Evolutionary conservation across 1,139 yeast species (phyloP), one percentile per base, ranked within the genome.

Genomic region (Trichomonascaceae sp.): DNA sequence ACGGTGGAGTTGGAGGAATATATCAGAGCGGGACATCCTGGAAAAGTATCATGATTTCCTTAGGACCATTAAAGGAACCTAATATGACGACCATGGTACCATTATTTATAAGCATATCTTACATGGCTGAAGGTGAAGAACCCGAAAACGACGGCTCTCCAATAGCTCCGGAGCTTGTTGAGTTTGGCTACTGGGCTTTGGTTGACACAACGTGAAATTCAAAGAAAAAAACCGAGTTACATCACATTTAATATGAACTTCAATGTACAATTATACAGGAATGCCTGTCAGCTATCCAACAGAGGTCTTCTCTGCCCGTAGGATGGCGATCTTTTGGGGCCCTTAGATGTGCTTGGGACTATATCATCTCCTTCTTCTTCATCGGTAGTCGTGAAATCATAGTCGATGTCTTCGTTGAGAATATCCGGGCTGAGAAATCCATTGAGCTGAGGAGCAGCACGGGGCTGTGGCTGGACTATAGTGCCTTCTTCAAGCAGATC

Each of bases 401-500:
- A 48, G 39, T 48, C 50, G 17, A 48, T 48, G 41, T 39, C 50
- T n/a, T 44, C 50, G 15, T 48, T 48, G n/a, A 48, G 20, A 24
- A 39, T 44, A 9, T 48, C 50, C 12, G 41, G 41, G 41, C 41
- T 36, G 8, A 36, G 41, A 36, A 36, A 15, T 15, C 41, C 41
- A 36, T 36, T 36, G 15, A 36, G 41, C 17, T 36, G 41, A 36
- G 41, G 41, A n/a, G 17, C 41, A 12, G 41, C 41, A n/a, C 17
- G 18, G 7, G 17, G 3, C 17, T 36, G 41, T 36, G 41, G 41
- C n/a, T n/a, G n/a, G 4, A 8, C 43, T 19, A 30, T 22, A 12
- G 39, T 18, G 10, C 17, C 22, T 18, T 32, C 52, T 15, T 30
- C 58, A 8, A 45, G 43, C 57, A 73, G 77, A 63, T 78, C 80